Base-by-base conservation (phyloP, 208 protist genomes). In the Acanthamoeba sp. region DNA sequence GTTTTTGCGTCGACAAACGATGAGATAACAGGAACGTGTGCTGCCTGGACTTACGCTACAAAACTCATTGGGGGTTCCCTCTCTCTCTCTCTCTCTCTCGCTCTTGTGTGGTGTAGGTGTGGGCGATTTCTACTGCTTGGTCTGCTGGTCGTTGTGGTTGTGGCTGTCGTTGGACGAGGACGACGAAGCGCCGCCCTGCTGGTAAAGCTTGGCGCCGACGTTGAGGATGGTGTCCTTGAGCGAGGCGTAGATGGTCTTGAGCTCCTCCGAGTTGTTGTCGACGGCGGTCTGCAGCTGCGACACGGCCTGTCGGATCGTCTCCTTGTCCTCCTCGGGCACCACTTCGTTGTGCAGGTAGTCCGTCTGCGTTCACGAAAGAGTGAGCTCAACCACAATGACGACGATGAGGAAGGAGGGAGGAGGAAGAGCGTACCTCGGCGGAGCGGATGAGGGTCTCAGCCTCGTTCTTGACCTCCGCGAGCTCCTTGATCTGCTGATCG, bases 391-490 rank as follows among this genome's bases (percentile, higher is more conserved):
- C 24, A n/a, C 14, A 1, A 59, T 2, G 16, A 59, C 0, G 52
- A 59, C 0, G 52, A 27, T 7, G 22, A 59, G 18, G 52, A 59
- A 0, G 52, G 20, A 59, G 52, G 27, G 1, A 34, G n/a, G 9
- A 22, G 16, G 12, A 36, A 20, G 4, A 1, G 34, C 1, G 4
- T 40, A 76, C 66, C 85, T 93, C 87, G n/a, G 87, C 87, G 20
- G 87, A 78, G 59, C 62, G 62, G 59, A 93, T 93, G 34, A 78
- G 52, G 40, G 55, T 96, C 97, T 99, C 99, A 36, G 98, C 98
- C 48, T 95, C 98, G 95, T 99, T 96, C 97, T 98, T 99, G 98
- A 99, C 98, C 96, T 98, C 98, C 32, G 94, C 91, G 24, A 99
- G 96, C 20, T 99, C 97, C 97, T 99, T 98, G 36, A 97, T 38